Base-by-base conservation (phyloP, 768 basidiomycete genomes). In the Postia placenta region DNA sequence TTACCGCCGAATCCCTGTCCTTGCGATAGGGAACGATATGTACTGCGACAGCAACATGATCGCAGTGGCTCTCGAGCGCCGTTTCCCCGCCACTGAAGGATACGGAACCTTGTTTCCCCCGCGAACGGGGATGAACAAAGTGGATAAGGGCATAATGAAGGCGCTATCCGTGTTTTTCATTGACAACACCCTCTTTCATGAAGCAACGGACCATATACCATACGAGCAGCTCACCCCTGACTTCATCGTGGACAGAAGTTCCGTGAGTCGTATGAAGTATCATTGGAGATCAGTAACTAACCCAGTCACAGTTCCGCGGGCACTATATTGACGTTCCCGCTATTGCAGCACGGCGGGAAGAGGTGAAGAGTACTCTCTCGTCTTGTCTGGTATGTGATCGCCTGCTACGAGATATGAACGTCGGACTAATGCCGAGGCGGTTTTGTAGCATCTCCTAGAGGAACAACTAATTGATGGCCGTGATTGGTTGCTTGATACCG, bases 21-120 rank as follows among this genome's bases (percentile, higher is more conserved):
- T 81, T 6, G 77, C 80, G 7, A 77, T 83, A 38, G 80, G 80
- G 12, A 77, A 75, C 55, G 79, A 82, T 56, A 67, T 82, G 2
- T 81, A 80, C 62, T 79, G 76, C 57, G 80, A 81, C 60, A 80
- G 76, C 45, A 74, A 71, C 48, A 65, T 81, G 54, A 80, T 81
- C 44, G 70, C 69, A 11, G 59, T 70, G 19, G 69, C 66, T 2
- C 70, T 83, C 15, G 81, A 83, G 55, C 71, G 74, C 40, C 74
- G 74, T 12, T 81, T 79, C 58, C 76, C 78, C 19, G n/a, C 70
- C 24, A 63, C 70, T n/a, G 57, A 65, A 27, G 75, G 74, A 11
- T 73, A 74, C 62, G 69, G 67, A 4, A 74, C 75, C 11, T 58
- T 79, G 6, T 79, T 79, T 58, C 79, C 79, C 7, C 54, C 52